Conservation (phyloP, 2,329 filamentous ascomycete species). For the Penicillium vulpinum region DNA sequence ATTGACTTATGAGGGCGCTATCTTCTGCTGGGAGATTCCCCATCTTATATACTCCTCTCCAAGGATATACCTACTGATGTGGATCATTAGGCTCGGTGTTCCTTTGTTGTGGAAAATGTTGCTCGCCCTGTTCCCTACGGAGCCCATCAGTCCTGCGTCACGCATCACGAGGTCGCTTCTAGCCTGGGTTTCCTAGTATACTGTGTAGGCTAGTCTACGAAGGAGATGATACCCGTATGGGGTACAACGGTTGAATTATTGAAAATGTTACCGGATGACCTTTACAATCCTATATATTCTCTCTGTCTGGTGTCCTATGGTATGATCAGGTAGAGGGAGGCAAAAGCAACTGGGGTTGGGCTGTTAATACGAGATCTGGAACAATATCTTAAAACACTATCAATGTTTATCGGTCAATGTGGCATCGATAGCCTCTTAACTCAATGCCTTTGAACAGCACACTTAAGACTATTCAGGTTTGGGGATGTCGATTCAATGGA, state of each 20-base stretch:
- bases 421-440: slow-evolving; percentile 9
- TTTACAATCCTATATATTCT: neutral
- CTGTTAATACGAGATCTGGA: slow-evolving; percentile 31
- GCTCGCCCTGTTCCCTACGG: neutral
- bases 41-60: slow-evolving; percentile 6
- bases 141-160: neutral
- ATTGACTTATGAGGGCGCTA: slow-evolving; percentile 5
- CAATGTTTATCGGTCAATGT: slow-evolving; percentile 13
- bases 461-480: neutral
- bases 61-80: neutral
- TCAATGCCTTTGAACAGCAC: neutral
- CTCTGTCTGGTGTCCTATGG: neutral
- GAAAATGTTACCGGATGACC: neutral
- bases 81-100: neutral
- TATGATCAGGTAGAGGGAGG: slow-evolving; percentile 4
- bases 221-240: neutral
- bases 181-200: neutral
- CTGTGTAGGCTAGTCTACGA: neutral
- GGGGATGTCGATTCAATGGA: neutral
- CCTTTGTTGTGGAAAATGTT: neutral
- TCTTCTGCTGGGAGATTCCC: neutral
- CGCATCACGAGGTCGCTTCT: slow-evolving; percentile 1
- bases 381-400: slow-evolving; percentile 17
- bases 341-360: neutral
- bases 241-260: neutral